Evolutionary conservation across 441 rosid species (phyloP).

Genomic region (Oxalis stricta): DNA sequence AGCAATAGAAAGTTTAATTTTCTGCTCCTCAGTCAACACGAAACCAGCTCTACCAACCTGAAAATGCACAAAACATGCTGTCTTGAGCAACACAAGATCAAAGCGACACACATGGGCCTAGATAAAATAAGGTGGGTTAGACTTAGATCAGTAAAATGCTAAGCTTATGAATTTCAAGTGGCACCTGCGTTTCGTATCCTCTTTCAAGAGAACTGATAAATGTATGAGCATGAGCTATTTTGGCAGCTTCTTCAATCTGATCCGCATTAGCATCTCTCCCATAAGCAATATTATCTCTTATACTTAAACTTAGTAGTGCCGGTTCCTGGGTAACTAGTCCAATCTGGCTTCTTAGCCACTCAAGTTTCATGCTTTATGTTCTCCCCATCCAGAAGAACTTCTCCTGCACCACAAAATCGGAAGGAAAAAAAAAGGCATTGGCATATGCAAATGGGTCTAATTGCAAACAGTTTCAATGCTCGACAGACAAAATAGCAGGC

Average conservation of each 20-base stretch:
- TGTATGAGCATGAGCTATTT: constrained; percentile 91
- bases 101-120: constrained; percentile 2
- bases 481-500: not conserved
- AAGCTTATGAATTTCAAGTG: constrained; percentile 3
- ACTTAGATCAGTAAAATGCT: not conserved
- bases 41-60: constrained; percentile 95
- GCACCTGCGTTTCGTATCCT: constrained; percentile 95
- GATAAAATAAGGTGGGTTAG: not conserved
- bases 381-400: constrained; percentile 94
- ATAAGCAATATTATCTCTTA: constrained; percentile 85
- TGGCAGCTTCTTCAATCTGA: constrained; percentile 97
- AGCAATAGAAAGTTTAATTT: constrained; percentile 88
- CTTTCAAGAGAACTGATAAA: constrained; percentile 83
- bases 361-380: constrained; percentile 80
- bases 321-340: constrained; percentile 98
- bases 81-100: not conserved
- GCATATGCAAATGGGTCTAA: constrained; percentile 6
- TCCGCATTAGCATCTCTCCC: constrained; percentile 78
- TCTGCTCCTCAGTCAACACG: constrained; percentile 81
- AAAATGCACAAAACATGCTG: constrained; percentile 12
- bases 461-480: constrained; percentile 3
- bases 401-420: constrained; percentile 51
- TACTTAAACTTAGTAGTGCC: constrained; percentile 82
- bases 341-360: constrained; percentile 89
- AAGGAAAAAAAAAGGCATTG: constrained; percentile 12